Evolutionary conservation across 176 grass and related monocot genomes (phyloP).

Genomic region (Alopecurus myosuroides): DNA sequence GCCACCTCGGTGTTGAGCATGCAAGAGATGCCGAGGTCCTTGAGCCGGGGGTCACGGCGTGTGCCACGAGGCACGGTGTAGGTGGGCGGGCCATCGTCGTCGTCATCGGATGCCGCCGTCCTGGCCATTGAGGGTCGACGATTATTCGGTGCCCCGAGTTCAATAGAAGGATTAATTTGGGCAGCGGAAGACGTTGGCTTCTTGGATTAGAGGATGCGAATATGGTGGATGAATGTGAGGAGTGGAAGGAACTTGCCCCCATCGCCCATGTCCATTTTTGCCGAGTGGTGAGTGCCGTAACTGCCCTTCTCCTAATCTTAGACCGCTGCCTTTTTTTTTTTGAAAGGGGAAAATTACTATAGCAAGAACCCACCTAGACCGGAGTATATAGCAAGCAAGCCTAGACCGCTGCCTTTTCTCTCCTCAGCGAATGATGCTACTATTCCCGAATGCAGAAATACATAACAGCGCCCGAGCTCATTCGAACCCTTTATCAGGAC

Average conservation of each 20-base stretch:
- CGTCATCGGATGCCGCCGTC: constrained; percentile 27
- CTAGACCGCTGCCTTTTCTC: neutral
- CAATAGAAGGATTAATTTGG: neutral
- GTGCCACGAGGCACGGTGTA: constrained; percentile 11
- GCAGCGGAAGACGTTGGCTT: neutral
- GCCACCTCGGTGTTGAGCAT: constrained; percentile 97
- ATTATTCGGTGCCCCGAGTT: neutral
- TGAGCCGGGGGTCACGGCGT: constrained; percentile 46
- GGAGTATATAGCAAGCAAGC: too few species aligned
- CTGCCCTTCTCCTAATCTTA: neutral
- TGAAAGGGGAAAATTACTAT: too few species aligned
- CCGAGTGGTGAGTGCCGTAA: neutral
- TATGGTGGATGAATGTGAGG: constrained; percentile 6
- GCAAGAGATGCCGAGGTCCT: constrained; percentile 85
- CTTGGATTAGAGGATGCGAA: neutral
- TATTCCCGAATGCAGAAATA: neutral
- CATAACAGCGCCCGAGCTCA: too few species aligned
- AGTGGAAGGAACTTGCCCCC: neutral
- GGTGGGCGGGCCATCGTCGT: constrained; percentile 30
- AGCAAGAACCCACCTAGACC: too few species aligned
- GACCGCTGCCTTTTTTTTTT: neutral
- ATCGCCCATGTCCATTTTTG: neutral
- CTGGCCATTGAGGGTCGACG: constrained; percentile 24
- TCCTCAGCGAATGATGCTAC: neutral
- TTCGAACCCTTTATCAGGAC: too few species aligned